Evolutionary conservation across 192 early-diverging fungal species (phyloP).

Genomic region (Phlyctochytrium planicorne): DNA sequence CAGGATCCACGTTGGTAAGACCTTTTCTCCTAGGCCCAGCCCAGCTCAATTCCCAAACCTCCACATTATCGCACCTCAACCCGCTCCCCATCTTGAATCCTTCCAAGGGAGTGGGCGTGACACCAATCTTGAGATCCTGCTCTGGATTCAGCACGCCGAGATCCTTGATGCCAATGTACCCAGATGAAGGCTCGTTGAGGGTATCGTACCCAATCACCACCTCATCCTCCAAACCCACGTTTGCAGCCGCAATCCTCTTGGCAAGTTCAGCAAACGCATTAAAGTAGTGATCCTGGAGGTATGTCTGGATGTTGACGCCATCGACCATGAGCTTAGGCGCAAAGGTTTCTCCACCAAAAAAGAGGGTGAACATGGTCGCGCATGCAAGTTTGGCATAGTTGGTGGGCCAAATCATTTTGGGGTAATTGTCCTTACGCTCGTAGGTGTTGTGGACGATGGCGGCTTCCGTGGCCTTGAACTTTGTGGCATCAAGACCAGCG

Average conservation of each 20-base stretch:
- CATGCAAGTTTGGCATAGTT: constrained; percentile 79
- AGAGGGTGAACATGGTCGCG: constrained; percentile 77
- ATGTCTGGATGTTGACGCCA: constrained; percentile 56
- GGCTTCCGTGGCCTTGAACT: constrained; percentile 67
- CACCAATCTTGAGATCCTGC: constrained; percentile 58
- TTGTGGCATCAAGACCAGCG: constrained; percentile 63
- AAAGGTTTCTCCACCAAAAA: constrained; percentile 69
- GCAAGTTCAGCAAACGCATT: constrained; percentile 65
- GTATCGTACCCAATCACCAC: constrained; percentile 75
- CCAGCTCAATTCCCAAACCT: constrained; percentile 66
- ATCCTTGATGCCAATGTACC: constrained; percentile 59
- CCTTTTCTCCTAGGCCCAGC: constrained; percentile 57
- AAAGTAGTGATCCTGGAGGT: constrained; percentile 63
- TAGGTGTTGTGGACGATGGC: constrained; percentile 77
- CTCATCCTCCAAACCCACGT: constrained; percentile 46
- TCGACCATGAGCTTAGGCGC: constrained; percentile 58
- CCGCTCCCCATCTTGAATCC: constrained; percentile 68
- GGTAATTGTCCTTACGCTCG: constrained; percentile 23
- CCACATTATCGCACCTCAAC: constrained; percentile 46
- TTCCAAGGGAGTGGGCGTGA: constrained; percentile 69
- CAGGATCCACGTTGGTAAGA: constrained; percentile 47
- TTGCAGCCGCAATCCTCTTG: constrained; percentile 36
- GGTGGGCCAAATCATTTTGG: constrained; percentile 73
- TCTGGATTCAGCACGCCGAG: constrained; percentile 48
- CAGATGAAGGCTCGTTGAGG: constrained; percentile 63